These are phyloP conservation scores for Carallia brachiata DNA, from an alignment of 345 rosid species.

Conservation along the genomic window DNA sequence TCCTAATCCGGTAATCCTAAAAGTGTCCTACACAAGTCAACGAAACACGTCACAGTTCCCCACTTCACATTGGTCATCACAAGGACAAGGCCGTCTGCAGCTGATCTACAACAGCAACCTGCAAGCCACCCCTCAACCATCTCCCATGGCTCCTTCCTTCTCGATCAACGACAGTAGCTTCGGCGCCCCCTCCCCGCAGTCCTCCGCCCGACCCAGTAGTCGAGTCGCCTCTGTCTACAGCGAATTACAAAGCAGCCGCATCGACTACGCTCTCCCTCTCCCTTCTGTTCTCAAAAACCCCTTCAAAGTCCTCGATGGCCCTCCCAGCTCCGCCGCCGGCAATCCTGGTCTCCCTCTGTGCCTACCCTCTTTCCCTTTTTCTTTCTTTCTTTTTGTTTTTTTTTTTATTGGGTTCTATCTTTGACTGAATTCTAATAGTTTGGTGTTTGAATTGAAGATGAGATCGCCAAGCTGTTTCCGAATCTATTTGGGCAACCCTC, in stretches of 20 bases:
- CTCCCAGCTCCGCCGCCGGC: slow-evolving; percentile 90
- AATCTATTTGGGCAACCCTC: slow-evolving; percentile 87
- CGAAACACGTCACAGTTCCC: too few species aligned
- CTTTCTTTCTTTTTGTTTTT: slow-evolving; percentile 3
- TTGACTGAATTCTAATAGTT: too few species aligned
- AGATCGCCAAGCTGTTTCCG: slow-evolving; percentile 89
- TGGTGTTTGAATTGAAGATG: slow-evolving; percentile 40
- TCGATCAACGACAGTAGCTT: slow-evolving; percentile 36
- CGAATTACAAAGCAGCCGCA: slow-evolving; percentile 79
- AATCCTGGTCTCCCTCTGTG: slow-evolving; percentile 54
- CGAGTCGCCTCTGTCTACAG: slow-evolving; percentile 75
- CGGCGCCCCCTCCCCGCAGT: slow-evolving; percentile 20
- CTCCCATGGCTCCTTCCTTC: slow-evolving; percentile 59
- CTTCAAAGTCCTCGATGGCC: slow-evolving; percentile 79
- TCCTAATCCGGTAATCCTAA: too few species aligned
- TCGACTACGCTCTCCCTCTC: slow-evolving; percentile 65
- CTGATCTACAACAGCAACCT: too few species aligned
- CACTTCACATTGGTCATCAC: too few species aligned
- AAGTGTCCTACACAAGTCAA: too few species aligned
- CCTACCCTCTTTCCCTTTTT: background rate
- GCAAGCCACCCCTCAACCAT: too few species aligned
- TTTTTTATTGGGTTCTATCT: background rate
- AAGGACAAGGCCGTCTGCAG: too few species aligned
- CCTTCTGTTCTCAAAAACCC: slow-evolving; percentile 73
- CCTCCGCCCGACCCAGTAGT: slow-evolving; percentile 39